Evolutionary conservation across 1,284 basidiomycete genomes (phyloP), one percentile per base, ranked within the genome.

Genomic region (Apiotrichum mycotoxinovorans): DNA sequence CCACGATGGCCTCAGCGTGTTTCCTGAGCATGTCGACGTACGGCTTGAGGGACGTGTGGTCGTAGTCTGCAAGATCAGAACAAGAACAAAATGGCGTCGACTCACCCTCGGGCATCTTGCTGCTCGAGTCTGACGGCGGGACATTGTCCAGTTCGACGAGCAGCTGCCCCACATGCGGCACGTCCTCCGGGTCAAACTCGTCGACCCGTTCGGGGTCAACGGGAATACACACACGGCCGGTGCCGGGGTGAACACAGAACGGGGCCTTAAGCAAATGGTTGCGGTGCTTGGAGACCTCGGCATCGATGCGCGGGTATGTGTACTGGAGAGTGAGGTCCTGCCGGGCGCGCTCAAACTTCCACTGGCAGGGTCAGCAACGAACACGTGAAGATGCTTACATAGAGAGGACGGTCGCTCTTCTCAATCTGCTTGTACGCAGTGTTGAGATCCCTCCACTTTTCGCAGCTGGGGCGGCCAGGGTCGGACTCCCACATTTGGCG

Each of bases 251-350:
- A 0, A 98, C 82, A 71, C 93, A 96, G 77, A 99, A 98, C 0
- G 96, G 96, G 26, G 91, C 87, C 77, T 99, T 99, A 61, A 99
- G 85, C 80, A 99, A 83, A 79, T 99, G 96, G 79, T 98, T 98
- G 56, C 93, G 83, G 70, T 95, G 91, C 71, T 98, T 96, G 2
- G 93, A 94, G 17, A 99, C 95, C 75, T 98, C 95, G 8, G 91
- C 87, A 75, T 99, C 95, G 60, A 99, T 84, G 18, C 95, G 86
- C 2, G 96, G 95, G 74, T 98, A 98, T 0, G 91, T 95, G 76
- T 97, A 98, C 71, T 94, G 89, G 15, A 99, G 80, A 56, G 96
- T 82, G 56, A 98, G 84, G 66, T 98, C 95, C 70, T 96, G 87
- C 72, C 89, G 76, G 1, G 85, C 84, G 1, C 77, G 51, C 26